Evolutionary conservation across 371 early-diverging fungal species (phyloP).

Genomic region (Apophysomyces trapeziformis): DNA sequence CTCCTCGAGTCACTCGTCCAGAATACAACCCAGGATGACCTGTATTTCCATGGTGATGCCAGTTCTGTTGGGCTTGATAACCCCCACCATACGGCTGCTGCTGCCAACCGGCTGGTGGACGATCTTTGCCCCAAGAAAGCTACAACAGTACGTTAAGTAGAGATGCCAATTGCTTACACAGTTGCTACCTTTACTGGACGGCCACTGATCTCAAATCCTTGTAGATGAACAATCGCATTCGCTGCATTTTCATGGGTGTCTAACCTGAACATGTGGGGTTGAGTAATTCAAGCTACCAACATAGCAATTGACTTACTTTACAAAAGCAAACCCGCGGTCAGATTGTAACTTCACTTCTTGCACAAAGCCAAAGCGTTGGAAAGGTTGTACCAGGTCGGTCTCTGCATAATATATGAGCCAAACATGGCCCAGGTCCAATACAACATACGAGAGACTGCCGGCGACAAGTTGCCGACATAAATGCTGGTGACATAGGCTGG

Average conservation of each 20-base stretch:
- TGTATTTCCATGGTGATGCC: slow-evolving; percentile 18
- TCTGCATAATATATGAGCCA: slow-evolving; percentile 37
- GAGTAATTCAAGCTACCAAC: neutral
- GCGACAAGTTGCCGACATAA: slow-evolving; percentile 86
- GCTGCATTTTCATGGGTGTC: slow-evolving; percentile 90
- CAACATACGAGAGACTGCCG: slow-evolving; percentile 67
- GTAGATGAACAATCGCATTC: slow-evolving; percentile 76
- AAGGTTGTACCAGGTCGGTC: slow-evolving; percentile 74
- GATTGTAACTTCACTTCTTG: slow-evolving; percentile 82
- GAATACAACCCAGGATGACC: slow-evolving; percentile 21
- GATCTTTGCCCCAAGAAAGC: slow-evolving; percentile 93
- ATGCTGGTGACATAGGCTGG: slow-evolving; percentile 85
- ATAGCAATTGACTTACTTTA: slow-evolving; percentile 57
- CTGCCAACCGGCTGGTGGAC: slow-evolving; percentile 47
- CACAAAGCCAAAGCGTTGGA: slow-evolving; percentile 78
- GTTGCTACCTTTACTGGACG: slow-evolving; percentile 68
- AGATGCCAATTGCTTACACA: neutral
- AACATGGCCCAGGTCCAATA: slow-evolving; percentile 10
- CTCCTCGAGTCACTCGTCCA: slow-evolving; percentile 19
- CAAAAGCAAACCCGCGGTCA: slow-evolving; percentile 91
- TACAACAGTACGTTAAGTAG: slow-evolving; percentile 22
- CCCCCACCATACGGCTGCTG: slow-evolving; percentile 19
- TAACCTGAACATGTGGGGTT: slow-evolving; percentile 47
- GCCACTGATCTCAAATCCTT: slow-evolving; percentile 70
- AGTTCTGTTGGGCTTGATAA: slow-evolving; percentile 14